Evolutionary conservation across 2,329 filamentous ascomycete genomes (phyloP).

Genomic region (Claviceps monticola): DNA sequence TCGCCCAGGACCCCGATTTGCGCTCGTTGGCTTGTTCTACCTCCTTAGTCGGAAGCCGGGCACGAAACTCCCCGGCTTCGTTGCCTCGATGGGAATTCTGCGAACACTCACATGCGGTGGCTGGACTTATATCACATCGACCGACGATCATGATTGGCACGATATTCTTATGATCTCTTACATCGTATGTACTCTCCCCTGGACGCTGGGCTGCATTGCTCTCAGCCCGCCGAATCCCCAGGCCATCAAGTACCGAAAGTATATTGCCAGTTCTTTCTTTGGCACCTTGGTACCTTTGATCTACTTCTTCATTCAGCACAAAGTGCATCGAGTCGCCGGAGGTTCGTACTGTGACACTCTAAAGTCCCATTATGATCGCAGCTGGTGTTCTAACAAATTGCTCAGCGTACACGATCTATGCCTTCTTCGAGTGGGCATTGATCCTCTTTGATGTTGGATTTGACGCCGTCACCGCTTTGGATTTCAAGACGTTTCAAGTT

Average conservation of each 20-base stretch:
- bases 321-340: slow-evolving; percentile 84
- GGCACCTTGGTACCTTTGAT: slow-evolving; percentile 78
- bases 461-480: slow-evolving; percentile 83
- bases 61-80: slow-evolving; percentile 63
- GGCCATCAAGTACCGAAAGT: slow-evolving; percentile 81
- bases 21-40: slow-evolving; percentile 84
- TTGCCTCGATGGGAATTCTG: slow-evolving; percentile 68
- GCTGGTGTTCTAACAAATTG: slow-evolving; percentile 2
- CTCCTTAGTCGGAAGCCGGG: slow-evolving; percentile 68
- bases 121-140: slow-evolving; percentile 97
- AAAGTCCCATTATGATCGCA: no score
- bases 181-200: slow-evolving; percentile 82
- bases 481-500: slow-evolving; percentile 82
- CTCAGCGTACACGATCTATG: slow-evolving; percentile 87
- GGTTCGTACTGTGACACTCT: slow-evolving; percentile 41
- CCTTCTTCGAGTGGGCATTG: slow-evolving; percentile 95
- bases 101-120: slow-evolving; percentile 89
- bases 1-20: slow-evolving; percentile 65
- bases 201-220: slow-evolving; percentile 82
- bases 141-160: slow-evolving; percentile 96
- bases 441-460: slow-evolving; percentile 93
- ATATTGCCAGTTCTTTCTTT: slow-evolving; percentile 73
- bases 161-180: slow-evolving; percentile 99
- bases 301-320: slow-evolving; percentile 98
- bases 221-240: slow-evolving; percentile 73